Evolutionary conservation across 495 filamentous ascomycete genomes (phyloP).

Genomic region (Rhizodiscina lignyota): DNA sequence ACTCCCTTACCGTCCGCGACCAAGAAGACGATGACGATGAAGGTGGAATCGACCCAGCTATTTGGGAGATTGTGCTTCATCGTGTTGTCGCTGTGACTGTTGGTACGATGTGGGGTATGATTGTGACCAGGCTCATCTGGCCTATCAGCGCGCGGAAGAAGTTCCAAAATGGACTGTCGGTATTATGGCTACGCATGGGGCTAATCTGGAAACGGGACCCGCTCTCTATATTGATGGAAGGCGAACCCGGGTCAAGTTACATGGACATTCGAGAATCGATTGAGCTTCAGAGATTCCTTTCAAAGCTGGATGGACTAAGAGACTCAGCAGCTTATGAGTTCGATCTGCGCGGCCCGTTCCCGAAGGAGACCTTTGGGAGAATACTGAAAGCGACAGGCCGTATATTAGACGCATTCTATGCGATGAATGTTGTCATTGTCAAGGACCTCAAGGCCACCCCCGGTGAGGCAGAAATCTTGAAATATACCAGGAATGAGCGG

Average conservation of each 20-base stretch:
- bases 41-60: slow-evolving; percentile 69
- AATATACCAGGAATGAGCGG: slow-evolving; percentile 66
- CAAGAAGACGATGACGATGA: slow-evolving; percentile 61
- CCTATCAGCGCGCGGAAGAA: slow-evolving; percentile 77
- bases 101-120: slow-evolving; percentile 82
- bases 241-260: slow-evolving; percentile 29
- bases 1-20: slow-evolving; percentile 65
- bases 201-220: slow-evolving; percentile 96
- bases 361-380: slow-evolving; percentile 44
- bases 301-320: slow-evolving; percentile 54
- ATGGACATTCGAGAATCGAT: slow-evolving; percentile 73
- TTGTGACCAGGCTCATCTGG: slow-evolving; percentile 82
- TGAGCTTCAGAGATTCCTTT: slow-evolving; percentile 41
- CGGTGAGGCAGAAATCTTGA: slow-evolving; percentile 63
- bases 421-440: slow-evolving; percentile 83
- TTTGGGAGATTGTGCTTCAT: slow-evolving; percentile 79
- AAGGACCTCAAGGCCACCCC: slow-evolving; percentile 61
- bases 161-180: slow-evolving; percentile 67
- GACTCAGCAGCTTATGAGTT: slow-evolving; percentile 64
- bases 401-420: slow-evolving; percentile 83
- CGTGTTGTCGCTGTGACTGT: slow-evolving; percentile 74
- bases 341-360: slow-evolving; percentile 71
- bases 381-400: slow-evolving; percentile 64
- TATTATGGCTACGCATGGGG: slow-evolving; percentile 87
- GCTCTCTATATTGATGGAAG: slow-evolving; percentile 46